Base-by-base conservation (phyloP, 2,329 filamentous ascomycete species). In the Cladosporium sp. region DNA sequence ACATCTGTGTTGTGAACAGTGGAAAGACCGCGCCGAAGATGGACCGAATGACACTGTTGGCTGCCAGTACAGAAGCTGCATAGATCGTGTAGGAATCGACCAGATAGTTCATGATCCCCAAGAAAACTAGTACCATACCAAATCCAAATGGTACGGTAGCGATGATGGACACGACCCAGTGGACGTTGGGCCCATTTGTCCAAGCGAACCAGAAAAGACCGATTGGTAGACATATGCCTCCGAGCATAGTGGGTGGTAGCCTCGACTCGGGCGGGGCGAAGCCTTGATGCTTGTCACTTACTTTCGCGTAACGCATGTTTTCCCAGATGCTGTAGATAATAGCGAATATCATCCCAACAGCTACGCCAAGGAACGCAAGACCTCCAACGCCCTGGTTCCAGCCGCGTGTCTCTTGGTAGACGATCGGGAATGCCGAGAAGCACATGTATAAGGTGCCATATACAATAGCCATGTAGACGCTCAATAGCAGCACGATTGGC, bases 11-110 rank as follows among this genome's bases (percentile, higher is more conserved):
- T 0, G 88, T 84, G 70, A 94, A 94, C 1, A 94, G 80, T 0
- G 90, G 90, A 77, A 95, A 94, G 1, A 81, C 85, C 1, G 89
- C 89, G 61, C 89, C 90, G 61, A 86, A 88, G 8, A 91, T 77
- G 0, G 88, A 92, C 63, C 91, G 86, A 35, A 95, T 75, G 67
- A 95, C 88, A 0, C 89, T 89, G 73, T 92, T 90, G 48, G 87
- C 88, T 2, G 89, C 89, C 8, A 92, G 76, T 0, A 86, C 88
- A 0, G 85, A 89, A 0, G 89, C 89, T 1, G 90, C 89, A 61
- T 87, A 93, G 64, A 92, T 87, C 52, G 86, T 86, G 70, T 90
- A 85, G 5, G 83, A 75, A 66, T 89, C 87, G 60, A 89, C 82
- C 12, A 89, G 78, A 71, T 89, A 89, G 72, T 84, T 87, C 67